These are phyloP conservation scores for Diplosphaera chodatii DNA, from an alignment of 139 green algal species.

Conservation along the genomic window DNA sequence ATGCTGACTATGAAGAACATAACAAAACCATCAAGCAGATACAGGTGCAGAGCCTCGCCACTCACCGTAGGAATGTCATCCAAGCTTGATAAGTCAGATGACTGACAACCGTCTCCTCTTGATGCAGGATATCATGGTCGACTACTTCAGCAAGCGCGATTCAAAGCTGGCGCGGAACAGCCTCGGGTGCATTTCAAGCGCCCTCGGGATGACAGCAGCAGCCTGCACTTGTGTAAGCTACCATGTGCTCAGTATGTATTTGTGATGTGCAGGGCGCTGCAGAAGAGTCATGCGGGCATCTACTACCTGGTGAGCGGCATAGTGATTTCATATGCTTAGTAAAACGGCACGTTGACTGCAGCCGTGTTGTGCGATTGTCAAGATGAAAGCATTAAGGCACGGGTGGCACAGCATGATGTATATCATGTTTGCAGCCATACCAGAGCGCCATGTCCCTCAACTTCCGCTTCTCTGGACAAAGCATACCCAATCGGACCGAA, in stretches of 20 bases:
- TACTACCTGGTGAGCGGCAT: conserved; percentile 5
- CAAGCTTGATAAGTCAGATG: background rate
- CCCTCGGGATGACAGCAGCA: too few species aligned
- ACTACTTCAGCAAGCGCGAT: conserved; percentile 7
- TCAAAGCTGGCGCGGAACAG: background rate
- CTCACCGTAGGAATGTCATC: too few species aligned
- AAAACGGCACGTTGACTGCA: too few species aligned
- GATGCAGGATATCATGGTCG: conserved; percentile 2
- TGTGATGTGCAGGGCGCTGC: background rate
- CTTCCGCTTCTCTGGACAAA: conserved; percentile 14
- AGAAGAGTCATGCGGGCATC: conserved; percentile 5
- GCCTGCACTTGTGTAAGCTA: too few species aligned
- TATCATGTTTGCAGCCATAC: background rate
- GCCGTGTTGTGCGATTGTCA: too few species aligned
- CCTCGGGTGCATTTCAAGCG: conserved; percentile 4
- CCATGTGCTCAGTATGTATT: too few species aligned
- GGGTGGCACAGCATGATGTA: too few species aligned
- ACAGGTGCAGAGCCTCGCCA: conserved; percentile 11
- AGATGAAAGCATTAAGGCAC: too few species aligned
- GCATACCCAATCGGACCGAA: conserved; percentile 14
- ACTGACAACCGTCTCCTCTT: background rate
- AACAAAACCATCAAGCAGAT: conserved; percentile 9
- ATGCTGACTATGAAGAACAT: background rate
- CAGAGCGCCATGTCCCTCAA: background rate
- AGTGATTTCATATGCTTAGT: too few species aligned